Conservation (phyloP, 2,329 filamentous ascomycete species). For the Aureobasidium zeae region DNA sequence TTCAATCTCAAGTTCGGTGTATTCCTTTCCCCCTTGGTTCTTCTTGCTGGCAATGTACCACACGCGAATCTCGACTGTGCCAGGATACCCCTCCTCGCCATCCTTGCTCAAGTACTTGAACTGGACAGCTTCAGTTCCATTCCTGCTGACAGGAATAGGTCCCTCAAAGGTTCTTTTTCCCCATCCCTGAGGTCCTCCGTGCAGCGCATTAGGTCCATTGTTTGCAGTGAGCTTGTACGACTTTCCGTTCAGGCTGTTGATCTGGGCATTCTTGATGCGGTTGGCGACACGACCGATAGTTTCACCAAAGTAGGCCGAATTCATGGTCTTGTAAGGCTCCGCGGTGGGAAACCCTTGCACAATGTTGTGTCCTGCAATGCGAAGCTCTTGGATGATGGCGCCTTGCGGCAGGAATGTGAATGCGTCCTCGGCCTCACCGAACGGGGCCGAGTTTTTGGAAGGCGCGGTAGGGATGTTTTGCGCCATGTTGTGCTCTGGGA, state of each 20-base stretch:
- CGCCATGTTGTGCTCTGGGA: too few relatives aligned
- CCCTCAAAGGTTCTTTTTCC: conserved; percentile 70
- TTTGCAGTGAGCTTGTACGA: conserved; percentile 64
- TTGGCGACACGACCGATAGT: conserved; percentile 83
- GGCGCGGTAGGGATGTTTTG: too few relatives aligned
- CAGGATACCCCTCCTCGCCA: conserved; percentile 84
- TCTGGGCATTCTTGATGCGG: conserved; percentile 62
- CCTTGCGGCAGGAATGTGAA: conserved; percentile 65
- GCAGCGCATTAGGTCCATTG: conserved; percentile 61
- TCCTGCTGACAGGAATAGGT: conserved; percentile 49
- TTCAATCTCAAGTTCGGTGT: conserved; percentile 70
- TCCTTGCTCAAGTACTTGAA: conserved; percentile 57
- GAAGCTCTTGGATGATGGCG: conserved; percentile 73
- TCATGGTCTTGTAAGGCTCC: conserved; percentile 65
- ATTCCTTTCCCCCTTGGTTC: conserved; percentile 49
- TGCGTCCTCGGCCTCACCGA: conserved; percentile 26
- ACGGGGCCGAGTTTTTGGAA: too few relatives aligned
- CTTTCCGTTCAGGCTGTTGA: conserved; percentile 62
- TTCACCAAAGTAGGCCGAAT: conserved; percentile 77
- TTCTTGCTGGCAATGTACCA: conserved; percentile 70
- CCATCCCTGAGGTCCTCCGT: conserved; percentile 58
- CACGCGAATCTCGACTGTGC: conserved; percentile 67
- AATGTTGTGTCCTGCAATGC: conserved; percentile 70
- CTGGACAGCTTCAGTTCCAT: conserved; percentile 36
- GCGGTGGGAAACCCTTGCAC: conserved; percentile 75